These are phyloP conservation scores for Rhynchosporium secalis DNA, from an alignment of 2,329 filamentous ascomycete species.

Conservation along the genomic window DNA sequence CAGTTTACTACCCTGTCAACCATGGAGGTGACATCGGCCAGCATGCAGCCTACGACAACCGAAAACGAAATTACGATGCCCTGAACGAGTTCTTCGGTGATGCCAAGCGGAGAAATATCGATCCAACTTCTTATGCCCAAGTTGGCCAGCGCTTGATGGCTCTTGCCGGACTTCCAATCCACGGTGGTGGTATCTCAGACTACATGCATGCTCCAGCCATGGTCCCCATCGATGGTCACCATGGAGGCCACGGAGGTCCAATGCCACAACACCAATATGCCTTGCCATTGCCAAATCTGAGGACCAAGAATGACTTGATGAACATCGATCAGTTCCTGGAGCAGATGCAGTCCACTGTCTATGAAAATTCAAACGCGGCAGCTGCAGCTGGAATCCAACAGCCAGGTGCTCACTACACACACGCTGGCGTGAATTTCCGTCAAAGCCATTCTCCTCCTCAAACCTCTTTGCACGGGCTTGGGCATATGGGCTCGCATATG, in stretches of 20 bases:
- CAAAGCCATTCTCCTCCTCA: slow-evolving; percentile 55
- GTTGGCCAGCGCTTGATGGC: slow-evolving; percentile 87
- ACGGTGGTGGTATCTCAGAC: slow-evolving; percentile 54
- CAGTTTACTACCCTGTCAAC: slow-evolving; percentile 76
- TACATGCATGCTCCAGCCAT: slow-evolving; percentile 57
- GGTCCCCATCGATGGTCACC: slow-evolving; percentile 53
- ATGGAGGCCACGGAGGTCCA: slow-evolving; percentile 52
- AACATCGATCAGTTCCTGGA: slow-evolving; percentile 94
- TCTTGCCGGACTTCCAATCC: slow-evolving; percentile 69
- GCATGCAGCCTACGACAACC: slow-evolving; percentile 63
- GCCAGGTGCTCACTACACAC: slow-evolving; percentile 66
- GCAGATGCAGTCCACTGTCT: slow-evolving; percentile 94
- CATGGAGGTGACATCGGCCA: slow-evolving; percentile 66
- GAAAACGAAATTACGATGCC: slow-evolving; percentile 84
- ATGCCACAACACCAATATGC: slow-evolving; percentile 78
- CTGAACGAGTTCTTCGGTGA: slow-evolving; percentile 93
- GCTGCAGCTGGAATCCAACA: slow-evolving; percentile 77
- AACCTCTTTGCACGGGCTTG: slow-evolving; percentile 35
- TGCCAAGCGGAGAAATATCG: slow-evolving; percentile 87
- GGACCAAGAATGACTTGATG: slow-evolving; percentile 90
- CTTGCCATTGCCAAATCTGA: slow-evolving; percentile 81
- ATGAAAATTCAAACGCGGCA: slow-evolving; percentile 84
- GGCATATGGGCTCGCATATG: slow-evolving; percentile 39
- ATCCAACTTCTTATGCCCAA: slow-evolving; percentile 85
- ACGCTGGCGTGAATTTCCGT: slow-evolving; percentile 55